Evolutionary conservation across 2,329 filamentous ascomycete genomes (phyloP), one percentile per base, ranked within the genome.

Genomic region (Diaporthe amygdali): DNA sequence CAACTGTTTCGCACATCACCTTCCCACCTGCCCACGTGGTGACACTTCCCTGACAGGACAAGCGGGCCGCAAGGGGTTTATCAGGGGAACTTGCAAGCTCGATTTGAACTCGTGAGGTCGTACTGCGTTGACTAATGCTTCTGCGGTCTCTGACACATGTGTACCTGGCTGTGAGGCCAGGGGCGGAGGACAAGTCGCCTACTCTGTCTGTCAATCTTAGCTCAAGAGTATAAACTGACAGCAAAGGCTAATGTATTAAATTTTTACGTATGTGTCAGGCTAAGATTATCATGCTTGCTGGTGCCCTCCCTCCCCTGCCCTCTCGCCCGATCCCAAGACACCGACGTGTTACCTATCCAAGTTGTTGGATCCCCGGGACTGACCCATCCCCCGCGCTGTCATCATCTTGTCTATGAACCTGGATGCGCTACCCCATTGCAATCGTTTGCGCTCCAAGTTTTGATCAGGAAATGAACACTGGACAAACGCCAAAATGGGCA

Each of bases 171-270:
- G 59, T 47, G n/a, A n/a, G 20, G n/a, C 12, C 22, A 14, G 15
- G 22, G n/a, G 17, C 27, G 46, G 34, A 5, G n/a, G n/a, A n/a
- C 10, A 25, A 10, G 52, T 44, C 5, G 27, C 10, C 22, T 30
- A 7, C 7, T 22, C 30, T 44, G 17, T 59, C 32, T 41, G 34
- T 32, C 8, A n/a, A 7, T 12, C 37, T 39, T 41, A 30, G 12
- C n/a, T 17, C 14, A 17, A 20, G 49, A 27, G 30, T 59, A 61
- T 66, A 41, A 70, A 56, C 44, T 30, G 25, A 52, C 41, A 54
- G 67, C 70, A 56, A 54, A 34, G 54, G 68, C 59, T 70, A 49
- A 67, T 67, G 51, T 70, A 72, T 70, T 72, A 72, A 49, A 72
- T 70, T 61, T 68, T 69, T 39, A 67, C 51, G 37, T 59, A 67